These are phyloP conservation scores for Claviceps pazoutovae DNA, from an alignment of 2,329 filamentous ascomycete genomes.

Conservation along the genomic window DNA sequence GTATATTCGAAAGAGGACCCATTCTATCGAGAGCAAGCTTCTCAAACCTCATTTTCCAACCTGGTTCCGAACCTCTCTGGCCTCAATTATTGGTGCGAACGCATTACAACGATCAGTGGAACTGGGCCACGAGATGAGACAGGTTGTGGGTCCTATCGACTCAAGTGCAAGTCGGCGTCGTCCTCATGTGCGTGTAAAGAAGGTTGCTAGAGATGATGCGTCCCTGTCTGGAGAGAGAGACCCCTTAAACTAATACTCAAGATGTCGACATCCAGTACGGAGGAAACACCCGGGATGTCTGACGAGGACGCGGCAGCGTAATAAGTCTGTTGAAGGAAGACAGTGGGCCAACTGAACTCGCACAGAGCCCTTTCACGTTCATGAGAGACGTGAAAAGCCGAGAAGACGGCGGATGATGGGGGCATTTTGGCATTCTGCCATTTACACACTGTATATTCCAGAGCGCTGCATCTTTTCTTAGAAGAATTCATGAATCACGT, in stretches of 20 bases:
- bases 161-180: slow-evolving; percentile 2
- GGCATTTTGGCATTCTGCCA: not conserved
- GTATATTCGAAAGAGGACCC: slow-evolving; percentile 14
- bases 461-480: too few species aligned
- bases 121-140: slow-evolving; percentile 12
- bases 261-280: not conserved
- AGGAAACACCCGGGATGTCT: not conserved
- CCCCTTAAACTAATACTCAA: not conserved
- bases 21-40: slow-evolving; percentile 22
- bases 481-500: too few species aligned
- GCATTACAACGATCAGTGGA: slow-evolving; percentile 10
- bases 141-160: not conserved
- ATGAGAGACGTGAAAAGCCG: too few species aligned
- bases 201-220: too few species aligned
- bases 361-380: not conserved
- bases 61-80: slow-evolving; percentile 18
- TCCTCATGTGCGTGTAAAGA: not conserved
- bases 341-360: not conserved
- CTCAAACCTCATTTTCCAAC: slow-evolving; percentile 16
- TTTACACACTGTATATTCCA: too few species aligned
- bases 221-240: not conserved
- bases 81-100: slow-evolving; percentile 12
- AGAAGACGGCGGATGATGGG: too few species aligned
- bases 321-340: not conserved
- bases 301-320: not conserved